Percentiles rank a stretch among this genome's conserved stretches.
These are phyloP conservation scores for Apiospora koreana DNA, from an alignment of 2,329 filamentous ascomycete genomes.

Conservation along the genomic window DNA sequence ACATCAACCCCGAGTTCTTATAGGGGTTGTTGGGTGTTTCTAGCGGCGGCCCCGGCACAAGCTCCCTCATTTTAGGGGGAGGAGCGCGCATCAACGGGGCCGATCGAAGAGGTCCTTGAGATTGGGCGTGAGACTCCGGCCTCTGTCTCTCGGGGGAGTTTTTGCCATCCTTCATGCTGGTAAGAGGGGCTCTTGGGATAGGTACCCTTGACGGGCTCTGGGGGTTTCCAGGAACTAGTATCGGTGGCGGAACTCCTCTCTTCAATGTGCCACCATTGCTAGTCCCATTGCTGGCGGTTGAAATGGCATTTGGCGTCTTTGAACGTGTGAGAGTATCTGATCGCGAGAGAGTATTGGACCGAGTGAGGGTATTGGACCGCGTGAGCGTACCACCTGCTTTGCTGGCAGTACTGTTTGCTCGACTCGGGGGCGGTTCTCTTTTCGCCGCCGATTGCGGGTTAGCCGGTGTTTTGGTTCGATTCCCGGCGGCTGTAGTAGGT, in stretches of 20 bases:
- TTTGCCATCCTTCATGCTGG: conserved; percentile 67
- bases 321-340: conserved; percentile 19
- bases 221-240: conserved; percentile 7
- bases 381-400: neutral
- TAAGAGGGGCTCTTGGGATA: conserved; percentile 63
- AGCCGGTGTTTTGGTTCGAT: conserved; percentile 75
- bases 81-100: conserved; percentile 65
- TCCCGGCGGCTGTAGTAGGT: conserved; percentile 45
- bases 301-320: conserved; percentile 57
- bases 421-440: conserved; percentile 33
- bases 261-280: conserved; percentile 29
- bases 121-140: conserved; percentile 39
- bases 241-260: conserved; percentile 33
- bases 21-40: conserved; percentile 51
- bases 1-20: conserved; percentile 47
- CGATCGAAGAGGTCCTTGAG: conserved; percentile 48
- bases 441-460: conserved; percentile 52
- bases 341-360: conserved; percentile 39
- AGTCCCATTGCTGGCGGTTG: conserved; percentile 17
- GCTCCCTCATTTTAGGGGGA: conserved; percentile 90
- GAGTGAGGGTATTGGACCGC: conserved; percentile 37
- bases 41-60: conserved; percentile 55
- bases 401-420: conserved; percentile 37
- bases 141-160: conserved; percentile 79
- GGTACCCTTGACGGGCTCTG: conserved; percentile 69